A percentile compares a stretch with the other conserved stretches of the same genome.
phyloP scores from a whole-genome alignment of 371 early-diverging fungal species.

The Mortierella sp. region DNA sequence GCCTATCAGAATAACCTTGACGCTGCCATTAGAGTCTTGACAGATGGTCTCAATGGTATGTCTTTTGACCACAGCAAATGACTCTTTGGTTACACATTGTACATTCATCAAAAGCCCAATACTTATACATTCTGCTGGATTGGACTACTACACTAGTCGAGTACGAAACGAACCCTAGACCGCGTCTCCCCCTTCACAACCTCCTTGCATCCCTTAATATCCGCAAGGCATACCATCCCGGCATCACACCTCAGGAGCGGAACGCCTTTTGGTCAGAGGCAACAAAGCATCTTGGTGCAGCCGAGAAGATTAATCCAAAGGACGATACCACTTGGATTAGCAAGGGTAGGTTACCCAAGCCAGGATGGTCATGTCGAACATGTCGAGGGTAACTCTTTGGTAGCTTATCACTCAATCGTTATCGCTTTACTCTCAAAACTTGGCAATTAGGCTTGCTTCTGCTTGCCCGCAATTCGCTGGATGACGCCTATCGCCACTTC shows the following conservation, averaged over 20 bases:
- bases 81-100: no score
- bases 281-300: slow-evolving; percentile 68
- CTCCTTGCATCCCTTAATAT: slow-evolving; percentile 74
- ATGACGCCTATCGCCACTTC: slow-evolving; percentile 79
- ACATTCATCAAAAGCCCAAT: no score
- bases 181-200: slow-evolving; percentile 73
- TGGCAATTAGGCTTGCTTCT: slow-evolving; percentile 59
- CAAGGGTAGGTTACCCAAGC: slow-evolving; percentile 58
- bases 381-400: no score
- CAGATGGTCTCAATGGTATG: slow-evolving; percentile 65
- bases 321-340: slow-evolving; percentile 77
- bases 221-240: slow-evolving; percentile 64
- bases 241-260: slow-evolving; percentile 48
- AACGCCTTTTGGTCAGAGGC: slow-evolving; percentile 58
- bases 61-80: not conserved
- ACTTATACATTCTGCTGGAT: not conserved
- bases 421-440: no score
- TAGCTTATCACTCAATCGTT: no score
- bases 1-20: slow-evolving; percentile 72
- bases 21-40: slow-evolving; percentile 69
- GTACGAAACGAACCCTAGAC: slow-evolving; percentile 60
- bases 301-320: slow-evolving; percentile 77
- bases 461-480: slow-evolving; percentile 66
- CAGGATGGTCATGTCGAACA: not conserved
- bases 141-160: slow-evolving; percentile 16